Evolutionary conservation across 2,329 filamentous ascomycete genomes (phyloP).

Genomic region (Celoporthe dispersa): DNA sequence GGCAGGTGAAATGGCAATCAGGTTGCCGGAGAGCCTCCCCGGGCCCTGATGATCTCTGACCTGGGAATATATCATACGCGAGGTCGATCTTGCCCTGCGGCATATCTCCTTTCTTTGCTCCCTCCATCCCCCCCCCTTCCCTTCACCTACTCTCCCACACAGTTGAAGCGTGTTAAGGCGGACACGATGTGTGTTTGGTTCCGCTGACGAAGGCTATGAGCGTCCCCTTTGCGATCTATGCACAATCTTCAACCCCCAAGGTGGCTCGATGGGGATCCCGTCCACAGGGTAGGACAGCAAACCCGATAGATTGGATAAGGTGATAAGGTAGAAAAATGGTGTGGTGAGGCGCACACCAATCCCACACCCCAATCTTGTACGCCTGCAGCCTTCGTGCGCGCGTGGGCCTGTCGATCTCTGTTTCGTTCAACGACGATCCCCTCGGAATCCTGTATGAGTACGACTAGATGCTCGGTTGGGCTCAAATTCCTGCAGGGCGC

Average conservation of each 20-base stretch:
- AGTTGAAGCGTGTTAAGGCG: neutral
- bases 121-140: too few relatives aligned
- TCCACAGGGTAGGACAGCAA: neutral
- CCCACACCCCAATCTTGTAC: neutral
- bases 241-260: neutral
- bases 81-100: neutral
- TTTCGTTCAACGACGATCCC: constrained; percentile 1
- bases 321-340: neutral
- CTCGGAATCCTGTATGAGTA: neutral
- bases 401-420: neutral
- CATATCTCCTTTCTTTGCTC: neutral
- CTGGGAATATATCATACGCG: neutral
- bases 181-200: too few relatives aligned
- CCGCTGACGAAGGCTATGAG: neutral
- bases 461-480: neutral
- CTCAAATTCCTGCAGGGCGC: neutral
- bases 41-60: neutral
- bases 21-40: neutral
- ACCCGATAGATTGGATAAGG: constrained; percentile 3
- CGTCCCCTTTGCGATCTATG: neutral
- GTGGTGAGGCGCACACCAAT: neutral
- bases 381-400: neutral
- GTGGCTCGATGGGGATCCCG: neutral
- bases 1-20: neutral
- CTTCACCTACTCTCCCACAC: too few relatives aligned